phyloP scores from a whole-genome alignment of 805 yeast genomes.

The Isabelozyma rhagii region DNA sequence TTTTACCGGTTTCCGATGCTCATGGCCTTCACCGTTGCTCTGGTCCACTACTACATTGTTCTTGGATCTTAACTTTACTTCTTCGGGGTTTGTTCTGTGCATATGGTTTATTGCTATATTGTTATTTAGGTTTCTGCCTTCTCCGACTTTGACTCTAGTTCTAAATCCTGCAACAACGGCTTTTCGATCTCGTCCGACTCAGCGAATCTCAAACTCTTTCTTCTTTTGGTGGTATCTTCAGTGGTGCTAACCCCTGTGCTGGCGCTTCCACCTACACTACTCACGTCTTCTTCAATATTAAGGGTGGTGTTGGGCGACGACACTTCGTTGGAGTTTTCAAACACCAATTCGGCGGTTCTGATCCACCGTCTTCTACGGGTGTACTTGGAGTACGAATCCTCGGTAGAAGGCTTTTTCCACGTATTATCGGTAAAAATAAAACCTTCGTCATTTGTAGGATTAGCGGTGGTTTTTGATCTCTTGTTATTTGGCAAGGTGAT shows the following conservation, averaged over 20 bases:
- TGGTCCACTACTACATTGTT: too few species aligned
- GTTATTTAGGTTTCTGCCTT: neutral
- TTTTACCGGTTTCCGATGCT: too few species aligned
- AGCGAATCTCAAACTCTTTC: conserved; percentile 45
- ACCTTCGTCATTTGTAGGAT: conserved; percentile 80
- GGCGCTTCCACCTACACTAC: neutral
- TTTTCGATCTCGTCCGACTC: conserved; percentile 13
- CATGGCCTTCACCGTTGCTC: too few species aligned
- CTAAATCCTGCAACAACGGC: neutral
- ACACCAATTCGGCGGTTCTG: conserved; percentile 83
- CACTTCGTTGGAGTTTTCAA: conserved; percentile 9
- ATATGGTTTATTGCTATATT: neutral
- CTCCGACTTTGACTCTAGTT: too few species aligned
- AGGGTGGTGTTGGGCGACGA: neutral
- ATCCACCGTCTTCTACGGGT: conserved; percentile 96
- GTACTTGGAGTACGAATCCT: conserved; percentile 83
- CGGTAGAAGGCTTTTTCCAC: conserved; percentile 89
- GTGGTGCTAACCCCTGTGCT: neutral
- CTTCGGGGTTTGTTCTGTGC: neutral
- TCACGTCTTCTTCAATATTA: neutral
- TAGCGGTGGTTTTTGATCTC: conserved; percentile 53
- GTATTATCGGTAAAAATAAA: conserved; percentile 87
- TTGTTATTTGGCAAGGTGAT: conserved; percentile 65
- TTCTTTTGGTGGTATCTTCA: conserved; percentile 18
- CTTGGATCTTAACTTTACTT: too few species aligned